A percentile compares a stretch with the other conserved stretches of the same genome.
Conservation (phyloP, 176 grass and related monocot species). For the Pharus latifolius region DNA sequence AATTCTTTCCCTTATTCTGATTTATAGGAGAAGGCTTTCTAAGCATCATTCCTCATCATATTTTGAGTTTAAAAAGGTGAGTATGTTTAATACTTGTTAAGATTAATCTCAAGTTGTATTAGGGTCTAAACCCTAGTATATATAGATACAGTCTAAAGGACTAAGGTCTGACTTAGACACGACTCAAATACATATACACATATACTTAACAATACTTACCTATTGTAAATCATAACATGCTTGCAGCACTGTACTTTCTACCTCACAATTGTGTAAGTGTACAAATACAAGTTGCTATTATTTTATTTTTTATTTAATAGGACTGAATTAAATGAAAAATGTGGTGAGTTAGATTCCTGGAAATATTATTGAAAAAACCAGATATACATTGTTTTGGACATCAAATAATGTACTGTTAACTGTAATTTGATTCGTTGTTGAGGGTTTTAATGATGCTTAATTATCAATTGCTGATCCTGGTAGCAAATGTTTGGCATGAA, state of each 20-base stretch:
- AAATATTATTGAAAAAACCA: not conserved
- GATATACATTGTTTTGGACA: not conserved
- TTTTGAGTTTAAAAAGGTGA: conserved; percentile 24
- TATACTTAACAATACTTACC: not conserved
- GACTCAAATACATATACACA: not conserved
- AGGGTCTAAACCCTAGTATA: no score
- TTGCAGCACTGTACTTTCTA: no score
- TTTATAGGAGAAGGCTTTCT: conserved; percentile 15
- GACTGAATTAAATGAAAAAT: not conserved
- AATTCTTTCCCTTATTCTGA: not conserved
- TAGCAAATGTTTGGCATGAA: not conserved
- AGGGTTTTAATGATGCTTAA: not conserved
- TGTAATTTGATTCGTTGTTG: not conserved
- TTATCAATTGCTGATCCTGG: not conserved
- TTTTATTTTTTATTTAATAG: not conserved
- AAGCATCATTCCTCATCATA: not conserved
- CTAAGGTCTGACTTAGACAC: no score
- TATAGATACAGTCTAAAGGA: no score
- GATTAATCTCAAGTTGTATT: no score
- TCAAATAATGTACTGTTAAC: not conserved
- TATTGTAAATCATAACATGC: not conserved
- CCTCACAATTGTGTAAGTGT: not conserved
- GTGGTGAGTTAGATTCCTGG: not conserved
- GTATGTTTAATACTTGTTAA: not conserved
- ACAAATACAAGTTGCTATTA: not conserved